phyloP scores from a whole-genome alignment of 148 eudicot species.

The Silene conica region DNA sequence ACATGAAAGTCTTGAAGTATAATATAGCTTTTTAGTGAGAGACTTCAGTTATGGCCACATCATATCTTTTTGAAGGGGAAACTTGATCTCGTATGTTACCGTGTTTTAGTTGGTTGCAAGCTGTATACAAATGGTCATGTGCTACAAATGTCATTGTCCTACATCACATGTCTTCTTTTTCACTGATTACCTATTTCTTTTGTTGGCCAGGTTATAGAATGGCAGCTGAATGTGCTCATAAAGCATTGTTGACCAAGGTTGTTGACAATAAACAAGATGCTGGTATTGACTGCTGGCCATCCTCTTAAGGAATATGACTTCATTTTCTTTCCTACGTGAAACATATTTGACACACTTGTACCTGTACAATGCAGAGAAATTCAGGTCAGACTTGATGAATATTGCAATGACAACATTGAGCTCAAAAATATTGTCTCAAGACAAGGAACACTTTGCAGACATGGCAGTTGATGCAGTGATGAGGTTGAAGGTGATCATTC shows the following conservation, averaged over 20 bases:
- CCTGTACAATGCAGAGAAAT: slow-evolving; percentile 61
- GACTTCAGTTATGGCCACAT: background rate
- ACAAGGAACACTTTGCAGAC: slow-evolving; percentile 91
- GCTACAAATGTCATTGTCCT: background rate
- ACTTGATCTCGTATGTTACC: background rate
- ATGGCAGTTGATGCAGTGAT: slow-evolving; percentile 97
- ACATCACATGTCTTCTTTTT: too few relatives aligned
- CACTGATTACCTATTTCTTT: background rate
- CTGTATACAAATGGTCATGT: background rate
- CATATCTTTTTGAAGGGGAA: background rate
- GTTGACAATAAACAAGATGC: slow-evolving; percentile 79
- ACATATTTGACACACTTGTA: slow-evolving; percentile 9
- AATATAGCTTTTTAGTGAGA: background rate
- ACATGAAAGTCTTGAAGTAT: background rate
- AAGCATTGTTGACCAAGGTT: slow-evolving; percentile 71
- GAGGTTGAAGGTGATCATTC: slow-evolving; percentile 70
- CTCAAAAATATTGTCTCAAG: slow-evolving; percentile 92
- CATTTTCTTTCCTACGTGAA: slow-evolving; percentile 3
- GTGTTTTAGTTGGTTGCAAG: background rate
- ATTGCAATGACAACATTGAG: slow-evolving; percentile 98
- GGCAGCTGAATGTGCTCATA: slow-evolving; percentile 96
- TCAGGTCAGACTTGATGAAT: slow-evolving; percentile 87
- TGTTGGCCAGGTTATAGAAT: slow-evolving; percentile 64
- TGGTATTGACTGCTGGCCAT: slow-evolving; percentile 39
- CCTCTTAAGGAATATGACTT: background rate